Base-by-base conservation (phyloP, 169 alveolate species). In the Cryptosporidium muris region DNA sequence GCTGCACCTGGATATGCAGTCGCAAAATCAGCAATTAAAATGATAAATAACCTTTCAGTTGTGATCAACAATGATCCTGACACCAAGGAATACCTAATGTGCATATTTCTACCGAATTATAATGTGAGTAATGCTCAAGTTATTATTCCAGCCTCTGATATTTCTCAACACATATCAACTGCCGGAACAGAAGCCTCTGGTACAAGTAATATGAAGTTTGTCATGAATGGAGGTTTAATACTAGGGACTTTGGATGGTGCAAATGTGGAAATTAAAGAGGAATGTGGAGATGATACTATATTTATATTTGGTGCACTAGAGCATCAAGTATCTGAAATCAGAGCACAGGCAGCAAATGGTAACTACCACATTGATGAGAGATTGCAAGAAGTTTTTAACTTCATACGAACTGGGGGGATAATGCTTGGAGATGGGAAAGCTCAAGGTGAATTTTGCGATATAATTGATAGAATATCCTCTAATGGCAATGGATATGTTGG, bases 191-290 rank as follows among this genome's bases (percentile, higher is more conserved):
- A 96, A 85, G 99, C 99, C 3, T 93, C 97, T 5, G 98, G 99
- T 4, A 96, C 98, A 8, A 91, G 96, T 25, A 95, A 95, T 92
- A 96, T 96, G 98, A 96, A 96, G 81, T 96, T 95, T 68, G 97
- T 94, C 42, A 95, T 96, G 99, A 96, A 96, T 81, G 99, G 99
- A 4, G 94, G 95, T 8, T 67, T 95, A 40, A 95, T 96, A 37
- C 88, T 96, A 49, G 99, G 99, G 34, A 96, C 99, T 43, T 92
- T 93, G 92, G 99, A 96, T 67, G 99, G 99, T 36, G 99, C 99
- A 25, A 96, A 95, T 90, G 95, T 96, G 47, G 99, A 96, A 89
- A 96, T 96, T 51, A 94, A 96, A 3, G 97, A 95, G 85, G 98
- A 96, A 81, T 91, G 97, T 36, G 97, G 98, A 45, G 60, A 89